phyloP scores from a whole-genome alignment of 73 alveolate genomes.

The Urostyla sp. region DNA sequence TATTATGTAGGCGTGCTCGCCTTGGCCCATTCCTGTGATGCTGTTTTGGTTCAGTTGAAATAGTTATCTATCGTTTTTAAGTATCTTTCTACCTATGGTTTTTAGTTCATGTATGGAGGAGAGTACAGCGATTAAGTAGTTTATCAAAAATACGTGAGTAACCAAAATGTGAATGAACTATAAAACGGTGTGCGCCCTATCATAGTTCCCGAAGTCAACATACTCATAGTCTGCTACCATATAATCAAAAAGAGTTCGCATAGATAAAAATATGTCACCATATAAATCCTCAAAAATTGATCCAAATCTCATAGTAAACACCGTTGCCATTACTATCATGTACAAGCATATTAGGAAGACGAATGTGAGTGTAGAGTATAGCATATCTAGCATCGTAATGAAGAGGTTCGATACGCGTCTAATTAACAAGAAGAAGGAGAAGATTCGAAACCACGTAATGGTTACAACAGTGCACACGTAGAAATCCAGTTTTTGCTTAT shows the following conservation, averaged over 20 bases:
- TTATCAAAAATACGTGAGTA: conserved; percentile 27
- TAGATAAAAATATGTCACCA: conserved; percentile 24
- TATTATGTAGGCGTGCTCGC: conserved; percentile 33
- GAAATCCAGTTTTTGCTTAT: conserved; percentile 25
- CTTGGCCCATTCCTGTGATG: not conserved
- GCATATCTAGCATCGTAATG: conserved; percentile 36
- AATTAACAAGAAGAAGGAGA: conserved; percentile 37
- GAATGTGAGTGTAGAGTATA: conserved; percentile 17
- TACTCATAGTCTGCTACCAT: conserved; percentile 9
- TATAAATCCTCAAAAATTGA: conserved; percentile 4
- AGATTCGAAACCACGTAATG: conserved; percentile 48
- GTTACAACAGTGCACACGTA: conserved; percentile 44
- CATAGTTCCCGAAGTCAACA: not conserved
- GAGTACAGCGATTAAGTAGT: conserved; percentile 44
- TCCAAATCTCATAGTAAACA: conserved; percentile 45
- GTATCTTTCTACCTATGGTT: not conserved
- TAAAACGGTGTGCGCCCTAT: conserved; percentile 9
- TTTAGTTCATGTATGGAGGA: conserved; percentile 2
- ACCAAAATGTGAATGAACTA: conserved; percentile 15
- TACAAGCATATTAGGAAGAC: conserved; percentile 14
- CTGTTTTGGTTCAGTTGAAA: not conserved
- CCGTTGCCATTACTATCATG: conserved; percentile 46
- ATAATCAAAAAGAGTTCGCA: conserved; percentile 34
- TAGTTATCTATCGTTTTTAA: not conserved
- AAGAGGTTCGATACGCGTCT: conserved; percentile 11